These are phyloP conservation scores for Quercus bicolor DNA, from an alignment of 306 rosid genomes.

Conservation along the genomic window DNA sequence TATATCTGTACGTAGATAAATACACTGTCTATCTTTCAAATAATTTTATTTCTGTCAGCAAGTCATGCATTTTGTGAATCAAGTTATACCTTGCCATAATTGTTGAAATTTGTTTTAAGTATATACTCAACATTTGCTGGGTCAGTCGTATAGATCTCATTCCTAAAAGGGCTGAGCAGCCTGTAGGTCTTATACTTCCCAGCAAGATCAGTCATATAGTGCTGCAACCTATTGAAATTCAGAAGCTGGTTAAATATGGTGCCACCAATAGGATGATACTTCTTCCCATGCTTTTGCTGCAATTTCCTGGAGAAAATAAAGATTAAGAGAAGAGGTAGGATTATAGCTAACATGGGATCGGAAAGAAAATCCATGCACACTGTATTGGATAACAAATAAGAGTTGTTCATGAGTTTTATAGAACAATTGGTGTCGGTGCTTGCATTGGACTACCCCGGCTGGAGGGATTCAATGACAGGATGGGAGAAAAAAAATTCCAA, in stretches of 20 bases:
- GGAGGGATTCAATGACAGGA: no score
- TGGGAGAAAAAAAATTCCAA: no score
- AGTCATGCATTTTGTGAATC: no score
- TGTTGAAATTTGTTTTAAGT: slow-evolving; percentile 68
- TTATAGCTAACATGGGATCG: not conserved
- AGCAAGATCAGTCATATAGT: slow-evolving; percentile 82
- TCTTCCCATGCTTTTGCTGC: slow-evolving; percentile 30
- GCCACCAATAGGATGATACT: slow-evolving; percentile 67
- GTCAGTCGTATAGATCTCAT: slow-evolving; percentile 68
- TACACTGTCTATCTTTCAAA: no score
- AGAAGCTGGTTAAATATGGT: slow-evolving; percentile 61
- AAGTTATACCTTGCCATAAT: slow-evolving; percentile 73
- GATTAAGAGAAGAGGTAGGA: slow-evolving; percentile 25
- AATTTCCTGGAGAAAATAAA: slow-evolving; percentile 20
- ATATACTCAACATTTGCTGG: slow-evolving; percentile 73
- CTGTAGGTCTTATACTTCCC: slow-evolving; percentile 66
- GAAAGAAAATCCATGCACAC: no score
- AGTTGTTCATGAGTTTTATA: no score
- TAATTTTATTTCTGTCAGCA: no score
- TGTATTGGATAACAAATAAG: no score
- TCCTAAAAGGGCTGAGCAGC: slow-evolving; percentile 48
- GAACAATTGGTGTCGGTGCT: no score
- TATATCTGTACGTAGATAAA: no score
- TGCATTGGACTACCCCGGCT: no score
- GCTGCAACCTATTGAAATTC: slow-evolving; percentile 66